A percentile compares a stretch with the other conserved stretches of the same genome.
phyloP scores from a whole-genome alignment of 2,329 filamentous ascomycete genomes.

The Peltaster fructicola region DNA sequence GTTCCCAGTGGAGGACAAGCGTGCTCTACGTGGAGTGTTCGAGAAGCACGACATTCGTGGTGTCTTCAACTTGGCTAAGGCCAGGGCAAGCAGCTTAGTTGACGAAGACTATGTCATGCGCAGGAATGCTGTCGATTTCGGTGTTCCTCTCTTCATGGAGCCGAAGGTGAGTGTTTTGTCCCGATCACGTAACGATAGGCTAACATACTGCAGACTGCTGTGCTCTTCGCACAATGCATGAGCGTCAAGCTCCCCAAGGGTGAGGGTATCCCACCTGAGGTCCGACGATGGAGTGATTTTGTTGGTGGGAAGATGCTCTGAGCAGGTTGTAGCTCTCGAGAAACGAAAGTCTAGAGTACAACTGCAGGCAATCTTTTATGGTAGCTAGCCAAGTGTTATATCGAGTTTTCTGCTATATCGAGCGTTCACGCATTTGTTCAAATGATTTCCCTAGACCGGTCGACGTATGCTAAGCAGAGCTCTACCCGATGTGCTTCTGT shows the following conservation, averaged over 20 bases:
- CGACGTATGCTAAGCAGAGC: too few relatives aligned
- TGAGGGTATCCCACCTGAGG: conserved; percentile 79
- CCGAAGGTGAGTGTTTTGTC: conserved; percentile 54
- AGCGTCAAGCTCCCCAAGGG: conserved; percentile 80
- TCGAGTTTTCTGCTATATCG: too few relatives aligned
- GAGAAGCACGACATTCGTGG: conserved; percentile 92
- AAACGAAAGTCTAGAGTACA: not conserved
- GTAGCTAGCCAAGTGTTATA: too few relatives aligned
- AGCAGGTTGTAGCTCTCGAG: too few relatives aligned
- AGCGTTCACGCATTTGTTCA: too few relatives aligned
- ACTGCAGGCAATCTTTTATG: too few relatives aligned
- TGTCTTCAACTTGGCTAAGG: conserved; percentile 83
- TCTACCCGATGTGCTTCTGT: too few relatives aligned
- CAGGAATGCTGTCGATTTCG: conserved; percentile 94
- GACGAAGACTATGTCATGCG: conserved; percentile 98
- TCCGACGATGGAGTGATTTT: conserved; percentile 89
- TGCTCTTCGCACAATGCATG: conserved; percentile 94
- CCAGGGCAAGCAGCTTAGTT: conserved; percentile 61
- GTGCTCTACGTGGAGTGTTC: conserved; percentile 84
- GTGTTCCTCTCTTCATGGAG: conserved; percentile 95
- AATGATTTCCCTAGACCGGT: too few relatives aligned
- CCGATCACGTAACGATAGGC: too few relatives aligned
- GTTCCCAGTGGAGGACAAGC: conserved; percentile 93
- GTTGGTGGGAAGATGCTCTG: conserved; percentile 71
- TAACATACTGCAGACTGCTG: conserved; percentile 50